phyloP scores from a whole-genome alignment of 768 basidiomycete species.

The Naganishia antarctica region DNA sequence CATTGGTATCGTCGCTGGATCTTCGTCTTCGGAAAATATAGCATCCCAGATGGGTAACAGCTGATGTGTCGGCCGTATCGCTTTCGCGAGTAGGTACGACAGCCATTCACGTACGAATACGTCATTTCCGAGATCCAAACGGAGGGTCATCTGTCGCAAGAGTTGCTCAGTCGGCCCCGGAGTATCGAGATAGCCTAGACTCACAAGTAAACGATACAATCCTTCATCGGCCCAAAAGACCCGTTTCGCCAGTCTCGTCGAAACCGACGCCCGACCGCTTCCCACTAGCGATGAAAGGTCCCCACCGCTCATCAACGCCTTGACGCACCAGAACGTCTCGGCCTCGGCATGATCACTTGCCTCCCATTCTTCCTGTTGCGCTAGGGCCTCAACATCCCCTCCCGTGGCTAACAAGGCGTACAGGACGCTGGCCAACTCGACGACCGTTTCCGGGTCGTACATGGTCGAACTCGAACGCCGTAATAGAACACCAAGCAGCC shows the following conservation, averaged over 20 bases:
- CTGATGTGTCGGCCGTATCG: constrained; percentile 27
- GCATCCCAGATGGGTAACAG: constrained; percentile 41
- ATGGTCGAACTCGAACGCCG: constrained; percentile 27
- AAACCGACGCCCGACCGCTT: background rate
- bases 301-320: constrained; percentile 36
- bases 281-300: constrained; percentile 29
- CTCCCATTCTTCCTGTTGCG: background rate
- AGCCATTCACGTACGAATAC: constrained; percentile 43
- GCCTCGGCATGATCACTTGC: constrained; percentile 34
- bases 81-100: constrained; percentile 31
- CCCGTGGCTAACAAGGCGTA: constrained; percentile 31
- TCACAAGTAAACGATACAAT: constrained; percentile 21
- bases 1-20: background rate
- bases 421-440: constrained; percentile 31
- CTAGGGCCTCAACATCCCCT: constrained; percentile 4
- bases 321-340: constrained; percentile 40
- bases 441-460: no score
- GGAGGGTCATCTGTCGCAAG: constrained; percentile 26
- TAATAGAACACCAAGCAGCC: constrained; percentile 31
- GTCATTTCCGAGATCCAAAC: constrained; percentile 34
- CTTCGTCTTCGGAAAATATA: constrained; percentile 34
- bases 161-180: background rate
- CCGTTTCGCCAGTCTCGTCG: constrained; percentile 30
- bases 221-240: constrained; percentile 39
- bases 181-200: background rate